phyloP scores from a whole-genome alignment of 2,329 filamentous ascomycete species.

The Triangularia setosa region DNA sequence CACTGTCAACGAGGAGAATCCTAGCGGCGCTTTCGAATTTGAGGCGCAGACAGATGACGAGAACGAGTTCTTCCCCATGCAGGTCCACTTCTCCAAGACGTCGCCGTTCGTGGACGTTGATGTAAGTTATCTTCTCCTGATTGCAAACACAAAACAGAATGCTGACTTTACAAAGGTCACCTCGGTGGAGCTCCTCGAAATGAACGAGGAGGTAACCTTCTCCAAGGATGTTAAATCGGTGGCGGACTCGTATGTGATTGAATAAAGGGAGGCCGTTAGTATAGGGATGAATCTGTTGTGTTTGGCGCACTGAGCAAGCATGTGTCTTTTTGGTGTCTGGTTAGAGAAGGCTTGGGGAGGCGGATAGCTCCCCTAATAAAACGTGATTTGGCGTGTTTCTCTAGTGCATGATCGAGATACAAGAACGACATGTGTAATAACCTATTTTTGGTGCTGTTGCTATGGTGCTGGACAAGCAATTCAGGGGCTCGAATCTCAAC shows the following conservation, averaged over 20 bases:
- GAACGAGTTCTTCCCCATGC: slow-evolving; percentile 98
- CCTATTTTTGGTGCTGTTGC: neutral
- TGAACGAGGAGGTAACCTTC: slow-evolving; percentile 75
- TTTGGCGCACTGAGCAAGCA: slow-evolving; percentile 12
- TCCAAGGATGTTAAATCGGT: slow-evolving; percentile 76
- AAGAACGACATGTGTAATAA: neutral
- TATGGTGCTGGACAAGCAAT: neutral
- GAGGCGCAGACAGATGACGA: slow-evolving; percentile 85
- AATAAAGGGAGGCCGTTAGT: slow-evolving; percentile 46
- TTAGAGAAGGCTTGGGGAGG: slow-evolving; percentile 12
- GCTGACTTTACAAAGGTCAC: slow-evolving; percentile 49
- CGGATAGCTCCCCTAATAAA: neutral
- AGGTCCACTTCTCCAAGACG: slow-evolving; percentile 79
- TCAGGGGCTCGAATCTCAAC: neutral
- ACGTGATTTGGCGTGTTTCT: neutral
- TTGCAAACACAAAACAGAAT: slow-evolving; percentile 22
- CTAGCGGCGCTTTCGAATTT: slow-evolving; percentile 88
- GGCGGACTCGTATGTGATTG: slow-evolving; percentile 72
- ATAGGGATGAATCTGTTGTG: slow-evolving; percentile 11
- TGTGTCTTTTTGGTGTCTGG: slow-evolving; percentile 13
- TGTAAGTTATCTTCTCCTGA: slow-evolving; percentile 54
- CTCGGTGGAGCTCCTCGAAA: slow-evolving; percentile 66
- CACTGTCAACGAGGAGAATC: slow-evolving; percentile 74
- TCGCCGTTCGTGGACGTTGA: slow-evolving; percentile 88
- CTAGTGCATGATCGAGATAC: neutral